Percentiles rank a stretch among this genome's conserved stretches.
Conservation (phyloP, 495 filamentous ascomycete species). For the Penicillium pancosmium region DNA sequence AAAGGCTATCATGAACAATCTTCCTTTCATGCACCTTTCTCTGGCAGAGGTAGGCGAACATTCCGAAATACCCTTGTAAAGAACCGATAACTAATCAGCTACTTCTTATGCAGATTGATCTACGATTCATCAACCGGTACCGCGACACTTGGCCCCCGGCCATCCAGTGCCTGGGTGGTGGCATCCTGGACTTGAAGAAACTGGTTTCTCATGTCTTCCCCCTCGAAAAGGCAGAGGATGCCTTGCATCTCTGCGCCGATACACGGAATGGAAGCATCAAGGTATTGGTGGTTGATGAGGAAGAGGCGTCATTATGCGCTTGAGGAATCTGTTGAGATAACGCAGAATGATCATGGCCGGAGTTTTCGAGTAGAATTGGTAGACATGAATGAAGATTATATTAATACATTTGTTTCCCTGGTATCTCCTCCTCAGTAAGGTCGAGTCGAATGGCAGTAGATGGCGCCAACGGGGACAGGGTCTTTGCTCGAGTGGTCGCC, state of each 20-base stretch:
- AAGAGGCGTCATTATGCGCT: conserved; percentile 33
- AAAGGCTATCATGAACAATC: conserved; percentile 59
- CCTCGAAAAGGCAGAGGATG: conserved; percentile 58
- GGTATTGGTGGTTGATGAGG: conserved; percentile 60
- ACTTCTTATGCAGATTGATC: conserved; percentile 49
- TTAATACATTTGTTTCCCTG: not conserved
- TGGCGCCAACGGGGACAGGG: conserved; percentile 30
- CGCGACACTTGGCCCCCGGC: conserved; percentile 63
- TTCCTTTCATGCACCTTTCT: conserved; percentile 69
- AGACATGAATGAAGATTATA: conserved; percentile 7
- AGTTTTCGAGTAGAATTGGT: not conserved
- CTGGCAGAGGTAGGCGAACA: conserved; percentile 49
- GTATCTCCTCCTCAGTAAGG: not conserved
- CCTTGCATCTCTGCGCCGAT: conserved; percentile 54
- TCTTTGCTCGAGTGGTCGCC: conserved; percentile 30
- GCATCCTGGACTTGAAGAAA: conserved; percentile 59
- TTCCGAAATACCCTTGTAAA: no score
- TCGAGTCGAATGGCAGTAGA: conserved; percentile 27
- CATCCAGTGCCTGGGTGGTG: conserved; percentile 48
- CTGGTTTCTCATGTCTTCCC: conserved; percentile 72
- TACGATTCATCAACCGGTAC: conserved; percentile 68
- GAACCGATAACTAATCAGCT: not conserved
- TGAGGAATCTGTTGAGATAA: not conserved
- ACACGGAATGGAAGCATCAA: conserved; percentile 56
- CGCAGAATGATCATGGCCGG: not conserved